Percentiles rank a stretch among this genome's conserved stretches.
Conservation (phyloP, 345 rosid species). For the Camelina hispida region DNA sequence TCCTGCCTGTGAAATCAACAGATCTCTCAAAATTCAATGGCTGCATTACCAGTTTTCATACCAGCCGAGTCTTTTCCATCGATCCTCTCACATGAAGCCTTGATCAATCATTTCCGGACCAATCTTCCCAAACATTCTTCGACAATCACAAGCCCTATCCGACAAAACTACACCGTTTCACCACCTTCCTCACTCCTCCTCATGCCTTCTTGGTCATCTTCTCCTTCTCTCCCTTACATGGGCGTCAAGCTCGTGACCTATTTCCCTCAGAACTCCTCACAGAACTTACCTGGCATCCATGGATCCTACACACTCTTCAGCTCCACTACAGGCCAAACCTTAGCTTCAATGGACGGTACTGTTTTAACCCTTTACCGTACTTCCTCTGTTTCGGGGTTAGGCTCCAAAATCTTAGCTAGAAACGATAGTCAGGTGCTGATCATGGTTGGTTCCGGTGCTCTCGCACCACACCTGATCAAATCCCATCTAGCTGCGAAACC, state of each 20-base stretch:
- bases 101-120: constrained; percentile 71
- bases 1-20: constrained; percentile 8
- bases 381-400: constrained; percentile 76
- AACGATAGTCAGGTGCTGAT: constrained; percentile 61
- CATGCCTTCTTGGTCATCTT: constrained; percentile 91
- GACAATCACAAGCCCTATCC: constrained; percentile 67
- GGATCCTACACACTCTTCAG: constrained; percentile 81
- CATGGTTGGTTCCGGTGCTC: constrained; percentile 89
- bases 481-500: constrained; percentile 80
- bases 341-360: constrained; percentile 76
- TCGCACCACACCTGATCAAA: constrained; percentile 83
- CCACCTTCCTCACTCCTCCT: constrained; percentile 73
- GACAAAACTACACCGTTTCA: constrained; percentile 66
- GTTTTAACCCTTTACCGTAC: constrained; percentile 74
- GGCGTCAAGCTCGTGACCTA: constrained; percentile 90
- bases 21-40: constrained; percentile 11
- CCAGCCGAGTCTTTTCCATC: constrained; percentile 57
- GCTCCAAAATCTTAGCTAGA: constrained; percentile 66
- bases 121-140: constrained; percentile 60
- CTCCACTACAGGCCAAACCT: constrained; percentile 74
- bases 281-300: constrained; percentile 76
- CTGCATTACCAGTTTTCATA: constrained; percentile 54
- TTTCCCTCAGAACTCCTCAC: constrained; percentile 75
- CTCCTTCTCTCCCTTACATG: constrained; percentile 72
- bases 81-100: constrained; percentile 65